Base-by-base conservation (phyloP, 108 stramenopile species). In the Cyclostephanos invisitatus region DNA sequence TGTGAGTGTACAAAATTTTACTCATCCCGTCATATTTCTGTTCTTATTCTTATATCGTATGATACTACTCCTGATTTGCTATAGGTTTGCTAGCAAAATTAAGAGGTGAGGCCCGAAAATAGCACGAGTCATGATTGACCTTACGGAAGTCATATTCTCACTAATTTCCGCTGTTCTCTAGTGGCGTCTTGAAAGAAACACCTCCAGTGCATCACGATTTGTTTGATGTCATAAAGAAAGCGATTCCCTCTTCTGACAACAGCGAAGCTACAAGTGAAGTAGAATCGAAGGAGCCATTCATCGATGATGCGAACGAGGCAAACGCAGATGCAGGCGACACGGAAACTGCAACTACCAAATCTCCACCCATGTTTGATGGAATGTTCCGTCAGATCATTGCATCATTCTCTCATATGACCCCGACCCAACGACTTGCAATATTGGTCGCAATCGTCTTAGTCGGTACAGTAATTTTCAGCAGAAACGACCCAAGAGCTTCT, bases 1-100 rank as follows among this genome's bases (percentile, higher is more conserved):
- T 92, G 88, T 64, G 42, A 72, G 68, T 74, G 27, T 29, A 37
- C 37, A 73, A 57, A 56, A 37, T 56, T 56, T 20, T 35, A 21
- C 7, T 17, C 9, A 59, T 54, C 3, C 25, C 21, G 22, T 25
- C 5, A 21, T 27, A 0, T 15, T 8, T 54, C 22, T 0, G 24
- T 54, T 54, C 53, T 54, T 20, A 27, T 28, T n/a, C 25, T 0
- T 57, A 29, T 29, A 15, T 17, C 7, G 56, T 27, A 3, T 56
- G 27, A 9, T 28, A 32, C 56, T 4, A 32, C 32, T 60, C 38
- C 38, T 22, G 37, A 29, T 62, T 8, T 40, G 50, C 60, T 25
- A 36, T 68, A 75, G 78, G 78, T 86, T 92, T 58, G 85, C 84
- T 25, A 86, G 80, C 25, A 83, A 94, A 71, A 95, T 95, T 49